phyloP scores from a whole-genome alignment of 225 moss, liverwort and hornwort genomes.

The Sphagnum tenellum region DNA sequence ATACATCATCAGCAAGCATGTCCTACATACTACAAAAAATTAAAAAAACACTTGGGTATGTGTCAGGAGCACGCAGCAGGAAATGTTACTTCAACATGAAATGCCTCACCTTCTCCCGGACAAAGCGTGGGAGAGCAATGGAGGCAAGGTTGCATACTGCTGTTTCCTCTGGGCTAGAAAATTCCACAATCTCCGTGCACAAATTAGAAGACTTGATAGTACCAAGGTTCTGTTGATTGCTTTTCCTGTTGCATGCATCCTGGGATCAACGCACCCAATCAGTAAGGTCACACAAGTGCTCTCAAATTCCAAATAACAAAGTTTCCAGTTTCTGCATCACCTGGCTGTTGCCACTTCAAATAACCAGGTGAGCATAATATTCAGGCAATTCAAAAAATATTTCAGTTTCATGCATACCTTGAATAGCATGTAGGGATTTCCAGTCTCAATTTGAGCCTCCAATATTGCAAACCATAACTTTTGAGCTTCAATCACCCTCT shows the following conservation, averaged over 20 bases:
- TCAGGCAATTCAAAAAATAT: not conserved
- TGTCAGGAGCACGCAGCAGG: too few species aligned
- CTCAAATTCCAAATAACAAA: too few species aligned
- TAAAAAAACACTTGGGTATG: not conserved
- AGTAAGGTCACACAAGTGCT: too few species aligned
- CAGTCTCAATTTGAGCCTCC: slow-evolving; percentile 43
- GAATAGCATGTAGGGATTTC: slow-evolving; percentile 44
- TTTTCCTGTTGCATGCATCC: too few species aligned
- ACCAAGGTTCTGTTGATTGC: slow-evolving; percentile 17
- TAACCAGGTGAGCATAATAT: too few species aligned
- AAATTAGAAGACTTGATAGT: slow-evolving; percentile 50
- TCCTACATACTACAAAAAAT: too few species aligned
- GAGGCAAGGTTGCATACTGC: slow-evolving; percentile 49
- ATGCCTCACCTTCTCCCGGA: slow-evolving; percentile 26
- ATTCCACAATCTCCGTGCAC: slow-evolving; percentile 40
- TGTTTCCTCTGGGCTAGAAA: slow-evolving; percentile 34
- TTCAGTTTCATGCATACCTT: slow-evolving; percentile 18
- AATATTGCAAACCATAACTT: slow-evolving; percentile 41
- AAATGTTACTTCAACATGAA: too few species aligned
- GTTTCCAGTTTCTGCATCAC: too few species aligned
- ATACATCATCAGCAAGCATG: too few species aligned
- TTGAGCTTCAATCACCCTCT: slow-evolving; percentile 23
- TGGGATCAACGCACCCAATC: too few species aligned
- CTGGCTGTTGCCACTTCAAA: too few species aligned
- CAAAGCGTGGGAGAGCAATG: slow-evolving; percentile 40